A percentile compares a stretch with the other conserved stretches of the same genome.
Evolutionary conservation across 192 early-diverging fungal genomes (phyloP).

Genomic region (Backusella parvicylindrica): DNA sequence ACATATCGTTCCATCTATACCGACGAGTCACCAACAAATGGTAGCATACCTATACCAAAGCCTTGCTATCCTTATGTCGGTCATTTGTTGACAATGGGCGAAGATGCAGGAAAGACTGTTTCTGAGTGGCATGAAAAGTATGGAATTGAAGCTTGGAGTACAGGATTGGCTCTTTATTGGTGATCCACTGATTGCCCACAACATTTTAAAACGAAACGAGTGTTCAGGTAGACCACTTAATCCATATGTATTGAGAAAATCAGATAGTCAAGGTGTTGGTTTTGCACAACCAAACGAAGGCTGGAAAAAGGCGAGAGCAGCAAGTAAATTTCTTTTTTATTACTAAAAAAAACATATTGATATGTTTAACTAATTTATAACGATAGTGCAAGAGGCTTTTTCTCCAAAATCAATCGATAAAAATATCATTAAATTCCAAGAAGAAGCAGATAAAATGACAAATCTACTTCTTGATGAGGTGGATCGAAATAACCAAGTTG

Average conservation of each 20-base stretch:
- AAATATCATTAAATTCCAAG: neutral
- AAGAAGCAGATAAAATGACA: neutral
- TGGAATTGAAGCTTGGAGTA: neutral
- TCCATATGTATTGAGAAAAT: neutral
- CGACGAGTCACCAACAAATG: neutral
- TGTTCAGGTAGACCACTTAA: neutral
- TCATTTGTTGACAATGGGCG: neutral
- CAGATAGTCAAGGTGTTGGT: neutral
- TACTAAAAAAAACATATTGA: no score
- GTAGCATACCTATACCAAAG: neutral
- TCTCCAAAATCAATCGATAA: neutral
- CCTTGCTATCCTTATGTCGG: neutral
- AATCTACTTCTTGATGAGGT: neutral
- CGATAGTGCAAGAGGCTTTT: neutral
- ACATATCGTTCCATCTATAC: neutral
- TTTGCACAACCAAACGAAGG: neutral
- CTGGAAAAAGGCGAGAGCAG: neutral
- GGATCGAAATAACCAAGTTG: neutral
- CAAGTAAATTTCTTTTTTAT: neutral
- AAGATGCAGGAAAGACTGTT: neutral
- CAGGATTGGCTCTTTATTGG: constrained; percentile 10
- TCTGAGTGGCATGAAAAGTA: neutral
- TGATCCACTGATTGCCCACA: constrained; percentile 2
- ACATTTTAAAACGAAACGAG: neutral
- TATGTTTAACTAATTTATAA: no score